Conservation (phyloP, 2,329 filamentous ascomycete species). For the Myriangium duriaei region DNA sequence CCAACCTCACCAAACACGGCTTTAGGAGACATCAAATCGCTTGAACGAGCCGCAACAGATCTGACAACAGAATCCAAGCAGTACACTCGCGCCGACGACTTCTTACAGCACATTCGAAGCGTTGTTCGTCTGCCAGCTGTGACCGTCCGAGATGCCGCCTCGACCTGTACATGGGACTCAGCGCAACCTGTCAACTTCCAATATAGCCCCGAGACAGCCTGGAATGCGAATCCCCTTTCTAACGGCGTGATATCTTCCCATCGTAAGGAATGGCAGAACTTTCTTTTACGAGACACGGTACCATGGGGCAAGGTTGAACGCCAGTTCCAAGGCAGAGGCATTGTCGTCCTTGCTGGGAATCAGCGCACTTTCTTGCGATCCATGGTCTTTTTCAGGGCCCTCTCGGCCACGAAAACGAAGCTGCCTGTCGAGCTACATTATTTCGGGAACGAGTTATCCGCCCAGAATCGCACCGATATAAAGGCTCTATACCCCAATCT, state of each 20-base stretch:
- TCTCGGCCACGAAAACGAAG: slow-evolving; percentile 1
- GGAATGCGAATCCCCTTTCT: neutral
- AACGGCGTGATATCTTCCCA: neutral
- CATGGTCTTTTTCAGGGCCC: neutral
- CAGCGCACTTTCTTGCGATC: neutral
- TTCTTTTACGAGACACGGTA: neutral
- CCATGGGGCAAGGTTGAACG: neutral
- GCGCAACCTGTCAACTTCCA: neutral
- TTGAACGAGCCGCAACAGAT: neutral
- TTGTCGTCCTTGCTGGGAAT: neutral
- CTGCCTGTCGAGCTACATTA: slow-evolving; percentile 23
- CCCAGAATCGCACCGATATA: slow-evolving; percentile 13
- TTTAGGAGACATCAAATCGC: neutral
- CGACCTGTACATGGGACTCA: neutral
- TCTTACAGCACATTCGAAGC: neutral
- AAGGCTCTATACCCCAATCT: slow-evolving; percentile 14
- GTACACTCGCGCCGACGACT: neutral
- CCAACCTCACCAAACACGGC: neutral
- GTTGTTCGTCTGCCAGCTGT: neutral
- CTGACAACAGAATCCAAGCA: neutral
- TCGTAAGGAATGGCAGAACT: neutral
- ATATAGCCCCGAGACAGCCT: neutral
- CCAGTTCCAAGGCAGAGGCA: neutral
- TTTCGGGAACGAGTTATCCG: slow-evolving; percentile 18
- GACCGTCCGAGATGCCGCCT: neutral